Base-by-base conservation (phyloP, 495 filamentous ascomycete genomes). In the Penicillium bovifimosum region DNA sequence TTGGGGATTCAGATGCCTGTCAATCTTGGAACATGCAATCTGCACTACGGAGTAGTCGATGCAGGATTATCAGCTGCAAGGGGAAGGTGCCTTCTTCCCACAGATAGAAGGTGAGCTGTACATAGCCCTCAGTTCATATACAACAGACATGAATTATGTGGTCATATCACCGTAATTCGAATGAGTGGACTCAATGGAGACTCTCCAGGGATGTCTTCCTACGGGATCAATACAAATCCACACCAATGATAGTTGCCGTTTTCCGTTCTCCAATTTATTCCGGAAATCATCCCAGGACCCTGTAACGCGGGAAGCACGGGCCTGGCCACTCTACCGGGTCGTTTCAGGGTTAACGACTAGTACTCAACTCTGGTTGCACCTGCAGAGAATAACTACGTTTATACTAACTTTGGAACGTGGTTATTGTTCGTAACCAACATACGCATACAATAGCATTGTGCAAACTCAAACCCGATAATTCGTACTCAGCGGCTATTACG, bases 241-340 rank as follows among this genome's bases (percentile, higher is more conserved):
- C 20, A 24, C 20, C 20, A 24, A 24, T 24, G 20, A 24, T 28
- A 9, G 16, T 31, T 51, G 48, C 42, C 31, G 39, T 43, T 26
- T 47, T 36, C 8, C n/a, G 11, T 20, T 11, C 41, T 40, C 38
- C 55, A 44, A 40, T 43, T 34, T 53, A 47, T 41, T 62, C 41
- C 39, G 53, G 34, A 28, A 46, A 6, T 13, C 31, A 47, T 17
- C 20, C 56, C 20, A 50, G 42, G 41, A 58, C 50, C 40, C n/a
- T n/a, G n/a, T 59, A 68, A 63, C 41, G 60, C 63, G 64, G 59
- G 62, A 64, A 67, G 63, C 65, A 65, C 61, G 60, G 63, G 55
- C 64, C 56, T 56, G 60, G 61, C 64, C 67, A 58, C 27, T 41
- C 55, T 64, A 45, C 52, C 61, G 68, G 64, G 60, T 62, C 56